These are phyloP conservation scores for Pichia californica DNA, from an alignment of 805 yeast species.

Conservation along the genomic window DNA sequence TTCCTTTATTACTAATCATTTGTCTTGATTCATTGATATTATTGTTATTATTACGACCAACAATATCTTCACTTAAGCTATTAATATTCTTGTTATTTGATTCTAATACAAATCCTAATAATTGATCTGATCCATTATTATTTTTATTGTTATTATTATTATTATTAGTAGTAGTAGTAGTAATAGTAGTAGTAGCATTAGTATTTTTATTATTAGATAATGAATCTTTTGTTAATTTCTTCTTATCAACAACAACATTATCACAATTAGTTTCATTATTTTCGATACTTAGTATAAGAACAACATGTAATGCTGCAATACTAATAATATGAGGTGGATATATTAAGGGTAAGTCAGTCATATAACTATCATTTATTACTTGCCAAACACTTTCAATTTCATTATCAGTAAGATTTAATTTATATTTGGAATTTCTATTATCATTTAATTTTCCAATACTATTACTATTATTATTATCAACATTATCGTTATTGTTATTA, in stretches of 20 bases:
- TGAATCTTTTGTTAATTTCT: background rate
- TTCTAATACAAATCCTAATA: slow-evolving; percentile 1
- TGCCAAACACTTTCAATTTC: slow-evolving; percentile 89
- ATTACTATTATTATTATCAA: background rate
- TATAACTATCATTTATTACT: slow-evolving; percentile 79
- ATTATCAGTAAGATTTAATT: slow-evolving; percentile 40
- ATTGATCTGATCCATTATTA: background rate
- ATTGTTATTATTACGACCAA: background rate
- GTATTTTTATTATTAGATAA: background rate
- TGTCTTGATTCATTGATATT: too few relatives aligned
- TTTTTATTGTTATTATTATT: too few relatives aligned
- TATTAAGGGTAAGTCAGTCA: slow-evolving; percentile 76
- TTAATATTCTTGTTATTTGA: background rate
- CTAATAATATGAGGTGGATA: slow-evolving; percentile 91
- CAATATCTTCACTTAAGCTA: background rate
- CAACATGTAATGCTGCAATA: slow-evolving; percentile 70
- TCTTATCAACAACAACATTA: too few relatives aligned
- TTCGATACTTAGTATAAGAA: slow-evolving; percentile 25
- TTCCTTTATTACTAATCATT: too few relatives aligned
- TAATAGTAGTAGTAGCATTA: background rate
- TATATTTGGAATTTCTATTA: background rate
- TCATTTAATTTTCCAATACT: background rate
- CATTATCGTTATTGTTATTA: background rate
- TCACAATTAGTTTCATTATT: background rate
- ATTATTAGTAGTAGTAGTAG: too few relatives aligned